Percentiles rank a stretch among this genome's conserved stretches.
Conservation (phyloP, 352 stramenopile genomes). For the Aphanomyces astaci region DNA sequence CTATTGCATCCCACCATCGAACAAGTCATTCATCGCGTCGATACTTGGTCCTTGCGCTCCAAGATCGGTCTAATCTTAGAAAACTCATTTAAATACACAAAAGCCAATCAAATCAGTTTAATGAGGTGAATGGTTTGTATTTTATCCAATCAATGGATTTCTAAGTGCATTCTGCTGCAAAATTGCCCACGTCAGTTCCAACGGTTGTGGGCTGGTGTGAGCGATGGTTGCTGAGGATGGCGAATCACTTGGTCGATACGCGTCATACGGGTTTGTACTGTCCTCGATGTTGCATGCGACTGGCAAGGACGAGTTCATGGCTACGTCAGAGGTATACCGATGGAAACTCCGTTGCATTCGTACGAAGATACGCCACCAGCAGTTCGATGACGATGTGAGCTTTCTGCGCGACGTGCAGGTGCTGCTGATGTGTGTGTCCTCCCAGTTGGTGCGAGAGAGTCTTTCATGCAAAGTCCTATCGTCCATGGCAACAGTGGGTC, state of each 20-base stretch:
- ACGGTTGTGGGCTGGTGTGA: neutral
- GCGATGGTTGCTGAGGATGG: neutral
- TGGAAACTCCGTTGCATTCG: constrained; percentile 18
- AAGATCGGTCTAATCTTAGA: neutral
- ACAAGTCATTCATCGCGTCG: too few relatives aligned
- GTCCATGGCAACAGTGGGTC: neutral
- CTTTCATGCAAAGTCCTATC: neutral
- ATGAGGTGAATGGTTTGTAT: too few relatives aligned
- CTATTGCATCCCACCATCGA: too few relatives aligned
- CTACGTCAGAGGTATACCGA: constrained; percentile 1
- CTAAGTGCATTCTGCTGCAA: too few relatives aligned
- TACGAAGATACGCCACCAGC: neutral
- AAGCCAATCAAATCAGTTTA: neutral
- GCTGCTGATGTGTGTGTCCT: neutral
- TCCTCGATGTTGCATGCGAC: neutral
- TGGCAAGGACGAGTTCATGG: neutral
- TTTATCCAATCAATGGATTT: neutral
- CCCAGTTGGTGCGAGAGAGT: neutral
- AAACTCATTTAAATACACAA: too few relatives aligned
- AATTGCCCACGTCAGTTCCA: too few relatives aligned
- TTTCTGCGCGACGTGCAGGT: constrained; percentile 14
- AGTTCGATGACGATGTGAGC: constrained; percentile 4
- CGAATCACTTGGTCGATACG: neutral
- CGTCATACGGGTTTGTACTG: constrained; percentile 4
- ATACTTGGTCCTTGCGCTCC: too few relatives aligned